Evolutionary conservation across 345 rosid genomes (phyloP).

Genomic region (Trapa incisa): DNA sequence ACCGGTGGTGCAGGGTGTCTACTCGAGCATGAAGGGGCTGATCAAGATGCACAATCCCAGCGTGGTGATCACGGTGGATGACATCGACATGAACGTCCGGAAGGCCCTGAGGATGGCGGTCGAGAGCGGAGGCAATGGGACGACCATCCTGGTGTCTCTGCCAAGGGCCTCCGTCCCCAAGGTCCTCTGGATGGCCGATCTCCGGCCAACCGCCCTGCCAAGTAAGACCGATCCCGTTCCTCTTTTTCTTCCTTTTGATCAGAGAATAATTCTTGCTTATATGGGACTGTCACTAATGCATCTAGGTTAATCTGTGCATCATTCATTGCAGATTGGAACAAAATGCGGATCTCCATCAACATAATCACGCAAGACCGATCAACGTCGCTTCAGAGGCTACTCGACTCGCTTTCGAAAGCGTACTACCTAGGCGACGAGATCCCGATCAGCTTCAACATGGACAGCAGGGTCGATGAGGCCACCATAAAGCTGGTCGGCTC

Average conservation of each 20-base stretch:
- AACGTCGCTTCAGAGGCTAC: slow-evolving; percentile 57
- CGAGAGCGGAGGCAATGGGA: slow-evolving; percentile 38
- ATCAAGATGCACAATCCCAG: slow-evolving; percentile 87
- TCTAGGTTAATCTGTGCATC: background rate
- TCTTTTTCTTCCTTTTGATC: no score
- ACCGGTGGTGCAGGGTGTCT: slow-evolving; percentile 73
- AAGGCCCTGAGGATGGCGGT: slow-evolving; percentile 87
- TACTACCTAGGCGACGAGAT: slow-evolving; percentile 76
- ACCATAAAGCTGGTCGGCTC: slow-evolving; percentile 61
- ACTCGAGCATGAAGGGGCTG: slow-evolving; percentile 85
- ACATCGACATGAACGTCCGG: slow-evolving; percentile 58
- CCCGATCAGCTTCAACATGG: slow-evolving; percentile 88
- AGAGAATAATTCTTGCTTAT: no score
- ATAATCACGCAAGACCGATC: slow-evolving; percentile 85
- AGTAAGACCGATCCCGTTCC: slow-evolving; percentile 36
- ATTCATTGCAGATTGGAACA: slow-evolving; percentile 71
- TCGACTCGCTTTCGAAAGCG: slow-evolving; percentile 59
- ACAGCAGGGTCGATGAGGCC: slow-evolving; percentile 82
- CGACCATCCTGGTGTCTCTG: slow-evolving; percentile 39
- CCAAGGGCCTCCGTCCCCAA: slow-evolving; percentile 66
- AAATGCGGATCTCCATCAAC: slow-evolving; percentile 75
- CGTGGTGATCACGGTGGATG: slow-evolving; percentile 71
- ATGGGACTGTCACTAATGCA: no score
- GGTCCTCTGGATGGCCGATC: slow-evolving; percentile 97
- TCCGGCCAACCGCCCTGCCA: slow-evolving; percentile 84